Base-by-base conservation (phyloP, 2,329 filamentous ascomycete genomes). In the Penicillium sclerotigenum region DNA sequence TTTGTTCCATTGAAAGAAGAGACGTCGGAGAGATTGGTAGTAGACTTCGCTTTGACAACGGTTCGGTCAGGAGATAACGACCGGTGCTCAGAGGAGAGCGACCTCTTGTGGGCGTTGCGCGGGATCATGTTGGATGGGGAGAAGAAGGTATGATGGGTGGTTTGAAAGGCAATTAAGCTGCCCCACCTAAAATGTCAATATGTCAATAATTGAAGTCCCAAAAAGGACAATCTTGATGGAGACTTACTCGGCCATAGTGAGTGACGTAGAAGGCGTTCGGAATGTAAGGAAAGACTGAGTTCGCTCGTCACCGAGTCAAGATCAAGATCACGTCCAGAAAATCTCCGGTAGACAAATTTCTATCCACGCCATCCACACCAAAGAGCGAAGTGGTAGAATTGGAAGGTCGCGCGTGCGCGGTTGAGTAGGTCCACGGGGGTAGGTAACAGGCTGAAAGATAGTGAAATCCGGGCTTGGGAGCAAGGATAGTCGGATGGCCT, bases 41-140 rank as follows among this genome's bases (percentile, higher is more conserved):
- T 74, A 1, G 77, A 79, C 49, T 75, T 76, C 57, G 76, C 73
- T 63, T 76, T 78, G 20, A 68, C 71, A n/a, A 79, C 66, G 20
- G 70, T 68, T 58, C 69, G 69, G 43, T 70, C 70, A 40, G 73
- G 69, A 22, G 73, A 72, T 16, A 64, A 62, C 7, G 70, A 67
- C 56, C 70, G 65, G 45, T 68, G 67, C 36, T 69, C 72, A 22
- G 73, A 71, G 26, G 74, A 75, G 38, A 70, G 57, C 26, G 73
- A 75, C 47, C 73, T 70, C 59, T 69, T 71, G 59, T 75, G 72
- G 54, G 65, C 66, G 60, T 64, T 59, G 38, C 73, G 72, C 33
- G 71, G 62, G 33, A 73, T 65, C 71, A 75, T 75, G 34, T 66
- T 74, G 56, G 73, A 72, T 18, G 71, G 67, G 4, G 71, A 67